Evolutionary conservation across 441 rosid genomes (phyloP).

Genomic region (Erysimum cheiri): DNA sequence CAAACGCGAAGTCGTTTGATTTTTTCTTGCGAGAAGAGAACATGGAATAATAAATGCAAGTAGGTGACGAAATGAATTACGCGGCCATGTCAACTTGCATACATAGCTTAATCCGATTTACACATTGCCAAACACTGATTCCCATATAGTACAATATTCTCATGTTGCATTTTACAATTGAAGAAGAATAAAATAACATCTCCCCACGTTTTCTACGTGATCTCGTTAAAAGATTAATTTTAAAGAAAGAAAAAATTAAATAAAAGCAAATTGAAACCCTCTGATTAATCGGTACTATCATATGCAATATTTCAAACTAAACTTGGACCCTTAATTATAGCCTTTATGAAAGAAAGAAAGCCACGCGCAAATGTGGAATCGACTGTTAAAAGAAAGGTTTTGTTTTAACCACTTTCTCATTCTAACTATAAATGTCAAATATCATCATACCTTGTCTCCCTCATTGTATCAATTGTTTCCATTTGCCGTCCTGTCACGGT

Average conservation of each 20-base stretch:
- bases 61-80: conserved; percentile 32
- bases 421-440: background rate
- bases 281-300: background rate
- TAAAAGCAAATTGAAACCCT: background rate
- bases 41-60: conserved; percentile 19
- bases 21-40: conserved; percentile 2
- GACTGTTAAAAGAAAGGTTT: no score
- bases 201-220: conserved; percentile 39
- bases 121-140: background rate
- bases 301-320: background rate
- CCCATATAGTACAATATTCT: background rate
- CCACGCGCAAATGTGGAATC: no score
- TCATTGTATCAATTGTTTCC: background rate
- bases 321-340: background rate
- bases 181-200: conserved; percentile 25
- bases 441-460: background rate
- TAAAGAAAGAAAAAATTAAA: no score
- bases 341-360: background rate
- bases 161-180: conserved; percentile 16
- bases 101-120: background rate
- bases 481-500: background rate
- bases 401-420: background rate
- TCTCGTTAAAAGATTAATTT: background rate
- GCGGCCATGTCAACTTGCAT: conserved; percentile 40
- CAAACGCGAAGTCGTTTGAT: conserved; percentile 22